Conservation (phyloP, 164 flowering plant genomes). For the Magnolia officinalis region DNA sequence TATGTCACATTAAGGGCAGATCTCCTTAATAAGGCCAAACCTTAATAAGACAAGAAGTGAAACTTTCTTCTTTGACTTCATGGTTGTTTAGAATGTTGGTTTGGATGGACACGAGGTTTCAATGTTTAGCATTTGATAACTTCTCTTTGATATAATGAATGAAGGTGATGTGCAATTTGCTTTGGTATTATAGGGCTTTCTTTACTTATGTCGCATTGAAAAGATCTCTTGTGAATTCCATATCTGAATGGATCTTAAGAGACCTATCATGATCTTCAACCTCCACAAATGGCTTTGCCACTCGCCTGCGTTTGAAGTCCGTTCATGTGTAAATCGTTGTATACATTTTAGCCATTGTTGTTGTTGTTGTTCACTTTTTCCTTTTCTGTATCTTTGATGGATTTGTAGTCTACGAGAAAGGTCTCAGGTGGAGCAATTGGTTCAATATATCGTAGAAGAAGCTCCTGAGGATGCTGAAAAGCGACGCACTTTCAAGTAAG, state of each 20-base stretch:
- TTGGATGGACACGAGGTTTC: too few species aligned
- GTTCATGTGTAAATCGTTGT: neutral
- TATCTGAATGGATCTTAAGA: too few species aligned
- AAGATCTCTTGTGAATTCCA: too few species aligned
- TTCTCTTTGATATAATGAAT: too few species aligned
- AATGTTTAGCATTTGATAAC: too few species aligned
- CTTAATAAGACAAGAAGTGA: neutral
- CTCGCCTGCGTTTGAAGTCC: neutral
- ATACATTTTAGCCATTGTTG: neutral
- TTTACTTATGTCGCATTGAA: too few species aligned
- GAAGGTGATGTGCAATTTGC: too few species aligned
- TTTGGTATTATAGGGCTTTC: too few species aligned
- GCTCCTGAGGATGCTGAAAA: conserved; percentile 76
- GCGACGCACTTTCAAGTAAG: conserved; percentile 72
- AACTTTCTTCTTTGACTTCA: neutral
- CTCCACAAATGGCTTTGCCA: too few species aligned
- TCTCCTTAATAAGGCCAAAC: neutral
- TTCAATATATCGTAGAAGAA: conserved; percentile 83
- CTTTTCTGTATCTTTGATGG: neutral
- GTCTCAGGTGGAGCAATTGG: conserved; percentile 71
- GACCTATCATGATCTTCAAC: too few species aligned
- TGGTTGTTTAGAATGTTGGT: too few species aligned
- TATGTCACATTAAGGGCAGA: neutral
- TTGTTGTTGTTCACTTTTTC: neutral
- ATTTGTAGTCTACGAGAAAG: conserved; percentile 67